phyloP scores from a whole-genome alignment of 495 filamentous ascomycete genomes.

The Hypomontagnella monticulosa region DNA sequence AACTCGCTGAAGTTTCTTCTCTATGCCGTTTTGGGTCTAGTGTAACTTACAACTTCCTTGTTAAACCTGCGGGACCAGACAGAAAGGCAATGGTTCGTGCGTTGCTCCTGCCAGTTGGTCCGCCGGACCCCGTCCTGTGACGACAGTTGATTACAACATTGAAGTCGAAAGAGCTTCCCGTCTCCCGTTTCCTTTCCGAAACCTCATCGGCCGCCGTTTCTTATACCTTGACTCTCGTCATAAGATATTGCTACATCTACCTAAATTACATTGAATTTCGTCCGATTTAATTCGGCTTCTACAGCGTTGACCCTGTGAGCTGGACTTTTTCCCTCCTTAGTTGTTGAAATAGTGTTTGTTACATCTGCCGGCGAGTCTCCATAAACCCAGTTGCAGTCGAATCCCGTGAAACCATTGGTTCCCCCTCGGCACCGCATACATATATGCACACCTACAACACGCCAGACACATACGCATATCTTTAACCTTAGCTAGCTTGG shows the following conservation, averaged over 20 bases:
- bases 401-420: slow-evolving; percentile 30
- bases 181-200: slow-evolving; percentile 21
- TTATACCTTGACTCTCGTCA: not conserved
- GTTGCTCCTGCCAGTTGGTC: slow-evolving; percentile 2
- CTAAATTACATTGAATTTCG: too few relatives aligned
- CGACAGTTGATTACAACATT: slow-evolving; percentile 28
- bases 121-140: slow-evolving; percentile 28
- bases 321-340: slow-evolving; percentile 12
- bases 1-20: not conserved
- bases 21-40: slow-evolving; percentile 19
- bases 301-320: not conserved
- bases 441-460: slow-evolving; percentile 1
- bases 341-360: slow-evolving; percentile 34
- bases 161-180: slow-evolving; percentile 4
- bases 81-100: slow-evolving; percentile 17
- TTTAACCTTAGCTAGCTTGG: slow-evolving; percentile 19
- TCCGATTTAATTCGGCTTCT: too few relatives aligned
- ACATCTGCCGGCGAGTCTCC: slow-evolving; percentile 30
- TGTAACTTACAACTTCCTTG: not conserved
- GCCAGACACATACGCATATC: slow-evolving; percentile 7
- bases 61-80: slow-evolving; percentile 13
- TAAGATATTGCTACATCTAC: too few relatives aligned
- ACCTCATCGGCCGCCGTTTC: not conserved
- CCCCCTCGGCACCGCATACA: slow-evolving; percentile 21
- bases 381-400: slow-evolving; percentile 25